Base-by-base conservation (phyloP, 257 asterid genomes). In the Primulina tabacum region DNA sequence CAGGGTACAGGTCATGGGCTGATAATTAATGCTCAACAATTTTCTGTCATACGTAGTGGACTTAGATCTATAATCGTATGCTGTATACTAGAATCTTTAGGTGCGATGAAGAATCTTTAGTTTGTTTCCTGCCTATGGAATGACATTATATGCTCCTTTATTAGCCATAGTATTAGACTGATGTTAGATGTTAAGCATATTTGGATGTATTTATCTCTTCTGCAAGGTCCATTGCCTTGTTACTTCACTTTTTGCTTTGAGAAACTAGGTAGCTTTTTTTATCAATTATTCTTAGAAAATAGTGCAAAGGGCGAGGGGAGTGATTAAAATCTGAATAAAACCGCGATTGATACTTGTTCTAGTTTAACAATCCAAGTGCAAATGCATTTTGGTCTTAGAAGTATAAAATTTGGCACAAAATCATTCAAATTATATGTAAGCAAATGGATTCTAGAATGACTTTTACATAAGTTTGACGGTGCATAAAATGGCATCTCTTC, bases 61-160 rank as follows among this genome's bases (percentile, higher is more conserved):
- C 47, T 47, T 57, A 7, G 47, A 17, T 64, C 20, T 59, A 40
- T 55, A 59, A 29, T 33, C 18, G 52, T 67, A 60, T 71, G 62
- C 71, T 57, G 21, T 57, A 24, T 56, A 34, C 52, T 47, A 58
- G 38, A 43, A 35, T 26, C 34, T 62, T 28, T 34, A 52, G 60
- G 50, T 53, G 28, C 43, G 30, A 26, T 2, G 65, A 69, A 50
- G 65, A 21, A 53, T n/a, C 21, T 71, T 65, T 76, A 58, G n/a
- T 0, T 38, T 12, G 8, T 32, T 65, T 64, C 67, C 30, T 21
- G 7, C 5, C 52, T 43, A 24, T 43, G 21, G 57, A 57, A 8
- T 35, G 67, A 47, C 63, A 24, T 56, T 43, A 40, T 24, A 10
- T 16, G 75, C 60, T 32, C 52, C 73, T 69, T 65, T 33, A 64